A percentile compares a stretch with the other conserved stretches of the same genome.
These are phyloP conservation scores for Solanum neorickii DNA, from an alignment of 257 asterid species.

Conservation along the genomic window DNA sequence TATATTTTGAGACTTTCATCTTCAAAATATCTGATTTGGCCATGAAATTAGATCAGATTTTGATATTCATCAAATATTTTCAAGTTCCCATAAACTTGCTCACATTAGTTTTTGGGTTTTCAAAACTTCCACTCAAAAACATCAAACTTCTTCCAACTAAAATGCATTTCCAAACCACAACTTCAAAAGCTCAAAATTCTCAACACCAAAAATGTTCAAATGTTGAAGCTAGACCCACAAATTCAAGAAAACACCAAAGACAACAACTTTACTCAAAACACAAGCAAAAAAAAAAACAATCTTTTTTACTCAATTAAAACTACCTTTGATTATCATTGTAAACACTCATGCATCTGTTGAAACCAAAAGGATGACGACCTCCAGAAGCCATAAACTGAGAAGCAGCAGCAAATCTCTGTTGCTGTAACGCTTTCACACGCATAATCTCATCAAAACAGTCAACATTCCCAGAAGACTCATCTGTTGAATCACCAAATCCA, in stretches of 20 bases:
- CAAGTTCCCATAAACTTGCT: background rate
- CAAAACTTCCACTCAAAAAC: background rate
- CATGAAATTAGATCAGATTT: background rate
- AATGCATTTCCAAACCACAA: background rate
- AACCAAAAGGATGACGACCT: constrained; percentile 39
- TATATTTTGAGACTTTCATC: background rate
- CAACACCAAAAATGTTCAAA: background rate
- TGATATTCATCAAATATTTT: background rate
- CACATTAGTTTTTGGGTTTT: background rate
- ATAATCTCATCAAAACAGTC: constrained; percentile 63
- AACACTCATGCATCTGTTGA: constrained; percentile 49
- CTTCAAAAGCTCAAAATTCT: background rate
- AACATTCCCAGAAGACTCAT: constrained; percentile 15
- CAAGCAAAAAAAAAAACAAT: background rate
- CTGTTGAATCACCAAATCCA: constrained; percentile 1
- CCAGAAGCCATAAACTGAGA: constrained; percentile 43
- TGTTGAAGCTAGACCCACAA: background rate
- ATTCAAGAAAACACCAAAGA: background rate
- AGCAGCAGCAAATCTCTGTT: constrained; percentile 48
- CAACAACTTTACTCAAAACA: background rate
- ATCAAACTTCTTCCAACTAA: background rate
- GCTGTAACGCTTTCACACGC: constrained; percentile 60
- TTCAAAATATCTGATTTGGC: background rate
- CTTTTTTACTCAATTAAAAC: background rate
- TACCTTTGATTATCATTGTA: constrained; percentile 60